Evolutionary conservation across 1,284 basidiomycete genomes (phyloP).

Genomic region (Irpex rosettiformis): DNA sequence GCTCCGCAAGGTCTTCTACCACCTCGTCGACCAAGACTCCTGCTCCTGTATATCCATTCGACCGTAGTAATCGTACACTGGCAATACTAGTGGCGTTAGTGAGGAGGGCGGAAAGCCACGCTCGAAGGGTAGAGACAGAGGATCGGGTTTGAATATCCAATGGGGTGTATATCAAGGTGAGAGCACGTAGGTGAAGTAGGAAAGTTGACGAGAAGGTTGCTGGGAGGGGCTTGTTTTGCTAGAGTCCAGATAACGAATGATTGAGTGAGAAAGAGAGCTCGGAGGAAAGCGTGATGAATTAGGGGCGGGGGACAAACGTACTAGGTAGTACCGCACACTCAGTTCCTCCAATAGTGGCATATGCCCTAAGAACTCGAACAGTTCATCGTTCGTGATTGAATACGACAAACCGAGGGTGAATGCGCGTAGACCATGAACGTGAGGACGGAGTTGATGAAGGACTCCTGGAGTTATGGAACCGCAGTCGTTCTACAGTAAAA

Average conservation of each 20-base stretch:
- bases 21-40: background rate
- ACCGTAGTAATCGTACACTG: background rate
- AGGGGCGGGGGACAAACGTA: no score
- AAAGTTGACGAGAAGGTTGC: background rate
- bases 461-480: constrained; percentile 58
- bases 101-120: background rate
- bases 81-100: background rate
- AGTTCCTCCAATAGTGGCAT: constrained; percentile 35
- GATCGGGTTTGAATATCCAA: background rate
- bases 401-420: constrained; percentile 51
- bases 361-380: constrained; percentile 41
- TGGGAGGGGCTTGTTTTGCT: background rate
- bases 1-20: background rate
- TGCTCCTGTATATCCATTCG: background rate
- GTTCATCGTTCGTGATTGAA: constrained; percentile 46
- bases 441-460: constrained; percentile 38
- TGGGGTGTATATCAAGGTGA: background rate
- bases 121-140: background rate
- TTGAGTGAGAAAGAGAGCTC: background rate
- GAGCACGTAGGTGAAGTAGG: background rate
- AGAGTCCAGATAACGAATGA: background rate
- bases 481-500: constrained; percentile 56
- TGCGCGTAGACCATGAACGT: constrained; percentile 26
- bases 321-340: constrained; percentile 47
- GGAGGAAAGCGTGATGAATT: background rate